A percentile compares a stretch with the other conserved stretches of the same genome.
Conservation (phyloP, 352 stramenopile genomes). For the Globisporangium nagaii region DNA sequence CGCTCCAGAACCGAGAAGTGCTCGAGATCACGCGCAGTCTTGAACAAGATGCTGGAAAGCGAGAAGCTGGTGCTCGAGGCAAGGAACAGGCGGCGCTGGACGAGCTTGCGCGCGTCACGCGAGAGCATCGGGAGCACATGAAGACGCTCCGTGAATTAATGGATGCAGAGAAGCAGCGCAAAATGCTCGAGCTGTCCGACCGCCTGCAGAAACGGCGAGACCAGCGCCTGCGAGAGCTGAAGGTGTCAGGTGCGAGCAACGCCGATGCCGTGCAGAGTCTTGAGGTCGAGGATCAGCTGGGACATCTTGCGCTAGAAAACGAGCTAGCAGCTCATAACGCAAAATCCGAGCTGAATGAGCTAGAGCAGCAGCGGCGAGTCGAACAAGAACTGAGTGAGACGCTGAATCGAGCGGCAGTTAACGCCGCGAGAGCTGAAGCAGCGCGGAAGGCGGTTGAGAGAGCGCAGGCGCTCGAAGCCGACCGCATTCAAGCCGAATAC, state of each 20-base stretch:
- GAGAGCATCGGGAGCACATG: conserved; percentile 19
- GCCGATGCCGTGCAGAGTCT: background rate
- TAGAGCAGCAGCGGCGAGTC: background rate
- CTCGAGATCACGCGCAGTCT: background rate
- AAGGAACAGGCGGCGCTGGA: conserved; percentile 21
- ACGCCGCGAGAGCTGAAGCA: background rate
- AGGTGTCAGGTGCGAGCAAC: background rate
- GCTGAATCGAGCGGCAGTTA: background rate
- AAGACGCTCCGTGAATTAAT: conserved; percentile 12
- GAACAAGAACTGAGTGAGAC: background rate
- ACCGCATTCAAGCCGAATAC: conserved; percentile 5
- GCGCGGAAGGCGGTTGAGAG: conserved; percentile 2
- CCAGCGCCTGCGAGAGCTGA: background rate
- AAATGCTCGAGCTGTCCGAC: conserved; percentile 18
- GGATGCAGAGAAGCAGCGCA: conserved; percentile 19
- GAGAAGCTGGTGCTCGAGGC: conserved; percentile 1
- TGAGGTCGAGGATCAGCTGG: background rate
- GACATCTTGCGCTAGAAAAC: background rate
- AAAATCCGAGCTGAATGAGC: background rate
- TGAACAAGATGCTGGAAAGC: conserved; percentile 13
- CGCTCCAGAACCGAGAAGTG: background rate
- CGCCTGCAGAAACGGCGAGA: conserved; percentile 6
- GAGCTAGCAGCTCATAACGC: background rate
- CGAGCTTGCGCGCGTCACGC: conserved; percentile 20
- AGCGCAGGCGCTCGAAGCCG: background rate